Base-by-base conservation (phyloP, 495 filamentous ascomycete species). In the Xylaria intraflava region DNA sequence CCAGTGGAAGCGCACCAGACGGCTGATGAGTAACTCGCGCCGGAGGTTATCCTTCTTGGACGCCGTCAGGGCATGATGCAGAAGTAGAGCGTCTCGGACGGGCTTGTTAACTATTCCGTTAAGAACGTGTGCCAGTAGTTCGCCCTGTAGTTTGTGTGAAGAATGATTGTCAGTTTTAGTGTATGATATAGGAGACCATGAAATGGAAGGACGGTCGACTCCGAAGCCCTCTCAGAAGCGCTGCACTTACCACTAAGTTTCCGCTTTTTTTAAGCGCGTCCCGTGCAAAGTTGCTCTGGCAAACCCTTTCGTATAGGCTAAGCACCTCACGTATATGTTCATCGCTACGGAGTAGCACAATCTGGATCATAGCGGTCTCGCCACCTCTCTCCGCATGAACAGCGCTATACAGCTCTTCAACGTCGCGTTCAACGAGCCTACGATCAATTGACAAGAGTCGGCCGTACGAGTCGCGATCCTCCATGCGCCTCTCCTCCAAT, bases 41-140 rank as follows among this genome's bases (percentile, higher is more conserved):
- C 89, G 82, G 47, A 89, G 78, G 29, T 75, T 75, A 59, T 87
- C 85, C n/a, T 74, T 72, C 45, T 71, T 76, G 24, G 79, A 78
- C 2, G 74, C 66, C 9, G 79, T 80, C 33, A 96, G 80, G 3
- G 93, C 91, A 71, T 98, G 93, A 68, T 95, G 84, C 27, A 98
- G 77, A n/a, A 98, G 85, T 33, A 97, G 80, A 5, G 92, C 89
- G 67, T 98, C 93, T 47, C 93, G 91, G 57, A 95, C 86, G 30
- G 93, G 90, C 42, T 88, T 86, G 71, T 98, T 96, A 70, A 96
- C 91, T 36, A 92, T 84, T 62, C 94, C 93, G 70, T 96, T 96
- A 64, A 98, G 87, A 56, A 97, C 88, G 71, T 98, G 93, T 11
- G 92, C 89, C 20, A 98, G 82, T 17, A 93, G 83, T 72, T 98